Percentiles rank a stretch among this genome's conserved stretches.
phyloP scores from a whole-genome alignment of 345 rosid genomes.

The Excoecaria agallocha region DNA sequence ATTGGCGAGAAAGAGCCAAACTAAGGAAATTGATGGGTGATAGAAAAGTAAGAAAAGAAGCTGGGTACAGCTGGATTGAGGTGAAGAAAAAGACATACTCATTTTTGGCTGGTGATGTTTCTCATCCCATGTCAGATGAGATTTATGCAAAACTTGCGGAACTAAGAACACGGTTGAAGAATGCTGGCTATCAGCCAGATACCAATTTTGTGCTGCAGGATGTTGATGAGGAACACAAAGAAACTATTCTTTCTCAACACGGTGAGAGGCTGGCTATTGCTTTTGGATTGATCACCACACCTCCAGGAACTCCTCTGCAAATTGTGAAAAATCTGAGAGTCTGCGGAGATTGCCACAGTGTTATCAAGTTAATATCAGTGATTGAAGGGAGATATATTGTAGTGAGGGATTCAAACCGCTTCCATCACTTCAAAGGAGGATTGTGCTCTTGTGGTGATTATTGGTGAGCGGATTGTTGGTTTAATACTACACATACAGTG shows the following conservation, averaged over 20 bases:
- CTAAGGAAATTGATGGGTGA: constrained; percentile 72
- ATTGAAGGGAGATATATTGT: constrained; percentile 62
- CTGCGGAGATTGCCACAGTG: constrained; percentile 80
- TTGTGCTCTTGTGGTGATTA: constrained; percentile 76
- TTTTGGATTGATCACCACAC: constrained; percentile 68
- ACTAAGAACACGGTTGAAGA: constrained; percentile 52
- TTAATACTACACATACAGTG: not conserved
- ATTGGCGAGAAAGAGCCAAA: constrained; percentile 64
- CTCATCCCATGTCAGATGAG: constrained; percentile 53
- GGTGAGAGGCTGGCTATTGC: constrained; percentile 88
- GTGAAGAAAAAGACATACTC: constrained; percentile 67
- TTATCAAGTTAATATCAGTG: constrained; percentile 60
- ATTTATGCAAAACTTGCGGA: constrained; percentile 66
- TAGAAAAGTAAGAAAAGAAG: constrained; percentile 74
- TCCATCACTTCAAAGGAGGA: constrained; percentile 75
- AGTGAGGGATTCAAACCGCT: constrained; percentile 75
- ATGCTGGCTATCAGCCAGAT: constrained; percentile 67
- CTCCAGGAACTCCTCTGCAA: constrained; percentile 54
- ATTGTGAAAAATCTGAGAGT: constrained; percentile 78
- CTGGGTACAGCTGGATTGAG: constrained; percentile 88
- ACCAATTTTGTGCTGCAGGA: constrained; percentile 70
- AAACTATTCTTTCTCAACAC: constrained; percentile 72
- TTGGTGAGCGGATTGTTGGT: constrained; percentile 38
- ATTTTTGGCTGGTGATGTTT: constrained; percentile 67
- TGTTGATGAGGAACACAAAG: constrained; percentile 78